These are phyloP conservation scores for Candida nanaspora DNA, from an alignment of 805 yeast species.

Conservation along the genomic window DNA sequence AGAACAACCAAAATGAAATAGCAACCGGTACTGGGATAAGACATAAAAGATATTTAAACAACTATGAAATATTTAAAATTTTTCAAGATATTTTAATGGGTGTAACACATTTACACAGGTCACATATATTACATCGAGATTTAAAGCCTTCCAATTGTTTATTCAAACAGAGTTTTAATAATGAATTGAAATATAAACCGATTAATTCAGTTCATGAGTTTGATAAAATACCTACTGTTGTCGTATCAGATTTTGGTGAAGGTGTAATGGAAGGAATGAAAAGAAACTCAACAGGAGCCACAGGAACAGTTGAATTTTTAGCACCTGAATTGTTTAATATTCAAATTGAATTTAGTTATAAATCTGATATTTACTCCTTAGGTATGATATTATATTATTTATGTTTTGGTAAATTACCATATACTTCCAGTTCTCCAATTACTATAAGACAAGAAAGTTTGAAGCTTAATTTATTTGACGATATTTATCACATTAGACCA, in stretches of 20 bases:
- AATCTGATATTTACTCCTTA: constrained; percentile 74
- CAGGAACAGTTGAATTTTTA: constrained; percentile 83
- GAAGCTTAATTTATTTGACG: constrained; percentile 13
- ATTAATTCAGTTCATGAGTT: constrained; percentile 16
- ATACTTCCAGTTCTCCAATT: constrained; percentile 22
- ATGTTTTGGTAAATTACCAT: constrained; percentile 70
- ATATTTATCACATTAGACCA: constrained; percentile 11
- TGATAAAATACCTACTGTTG: constrained; percentile 49
- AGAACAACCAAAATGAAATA: constrained; percentile 4
- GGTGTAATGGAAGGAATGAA: constrained; percentile 65
- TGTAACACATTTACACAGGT: constrained; percentile 60
- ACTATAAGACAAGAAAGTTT: constrained; percentile 19
- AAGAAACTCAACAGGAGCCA: constrained; percentile 68
- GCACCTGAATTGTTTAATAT: constrained; percentile 70
- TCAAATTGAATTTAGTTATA: constrained; percentile 51
- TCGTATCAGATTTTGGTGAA: constrained; percentile 89
- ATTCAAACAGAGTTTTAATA: constrained; percentile 32
- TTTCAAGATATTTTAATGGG: constrained; percentile 66
- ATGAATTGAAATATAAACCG: constrained; percentile 13
- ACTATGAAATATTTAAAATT: constrained; percentile 59
- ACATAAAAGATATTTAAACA: constrained; percentile 28
- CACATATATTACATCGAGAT: constrained; percentile 81
- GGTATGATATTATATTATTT: constrained; percentile 78
- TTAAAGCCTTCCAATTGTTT: constrained; percentile 86
- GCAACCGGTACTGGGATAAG: neutral